Conservation (phyloP, 2,329 filamentous ascomycete species). For the Fusarium scirpi region DNA sequence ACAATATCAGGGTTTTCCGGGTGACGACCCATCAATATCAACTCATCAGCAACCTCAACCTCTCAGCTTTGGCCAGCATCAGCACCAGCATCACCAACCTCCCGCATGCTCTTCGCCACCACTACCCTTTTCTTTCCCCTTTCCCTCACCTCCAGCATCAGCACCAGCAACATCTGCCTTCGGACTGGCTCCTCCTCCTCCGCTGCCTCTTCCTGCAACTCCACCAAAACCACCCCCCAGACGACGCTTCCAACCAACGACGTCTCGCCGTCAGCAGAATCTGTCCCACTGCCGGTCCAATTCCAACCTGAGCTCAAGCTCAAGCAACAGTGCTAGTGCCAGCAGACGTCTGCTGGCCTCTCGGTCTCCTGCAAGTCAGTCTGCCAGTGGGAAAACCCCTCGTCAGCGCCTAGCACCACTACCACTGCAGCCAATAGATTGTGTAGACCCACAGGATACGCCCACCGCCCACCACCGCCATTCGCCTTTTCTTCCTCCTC, state of each 20-base stretch:
- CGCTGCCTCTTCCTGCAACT: slow-evolving; percentile 32
- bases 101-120: slow-evolving; percentile 35
- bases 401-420: slow-evolving; percentile 43
- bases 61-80: slow-evolving; percentile 25
- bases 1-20: slow-evolving; percentile 30
- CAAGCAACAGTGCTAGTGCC: slow-evolving; percentile 27
- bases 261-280: slow-evolving; percentile 42
- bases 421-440: slow-evolving; percentile 29
- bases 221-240: slow-evolving; percentile 38
- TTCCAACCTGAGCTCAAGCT: slow-evolving; percentile 30
- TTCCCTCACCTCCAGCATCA: slow-evolving; percentile 30
- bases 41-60: slow-evolving; percentile 24
- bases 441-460: slow-evolving; percentile 38
- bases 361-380: slow-evolving; percentile 40
- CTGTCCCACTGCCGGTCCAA: slow-evolving; percentile 46
- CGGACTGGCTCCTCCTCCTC: slow-evolving; percentile 36
- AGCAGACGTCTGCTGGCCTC: slow-evolving; percentile 39
- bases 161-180: slow-evolving; percentile 35
- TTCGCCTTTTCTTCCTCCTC: slow-evolving; percentile 50
- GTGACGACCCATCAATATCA: slow-evolving; percentile 24
- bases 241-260: slow-evolving; percentile 45
- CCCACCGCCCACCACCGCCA: slow-evolving; percentile 44
- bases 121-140: slow-evolving; percentile 17
- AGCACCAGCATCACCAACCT: slow-evolving; percentile 28
- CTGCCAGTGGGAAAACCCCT: slow-evolving; percentile 42